Evolutionary conservation across 768 basidiomycete genomes (phyloP).

Genomic region (Psilocybe tampanensis): DNA sequence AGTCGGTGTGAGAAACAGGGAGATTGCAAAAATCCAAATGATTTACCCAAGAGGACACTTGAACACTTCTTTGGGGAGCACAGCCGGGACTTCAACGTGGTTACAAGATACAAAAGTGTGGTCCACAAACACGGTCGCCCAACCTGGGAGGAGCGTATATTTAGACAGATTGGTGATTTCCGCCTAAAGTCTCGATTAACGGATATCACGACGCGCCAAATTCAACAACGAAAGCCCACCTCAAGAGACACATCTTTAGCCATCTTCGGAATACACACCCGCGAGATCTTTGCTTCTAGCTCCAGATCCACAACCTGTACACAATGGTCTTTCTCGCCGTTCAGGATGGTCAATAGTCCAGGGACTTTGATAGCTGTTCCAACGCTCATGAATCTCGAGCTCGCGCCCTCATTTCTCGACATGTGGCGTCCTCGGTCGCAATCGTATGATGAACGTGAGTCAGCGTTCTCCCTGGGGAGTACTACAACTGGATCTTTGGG

Average conservation of each 20-base stretch:
- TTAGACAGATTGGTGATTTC: conserved; percentile 40
- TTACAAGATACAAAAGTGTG: conserved; percentile 41
- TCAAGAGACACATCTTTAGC: conserved; percentile 31
- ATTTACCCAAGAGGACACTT: conserved; percentile 41
- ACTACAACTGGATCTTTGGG: neutral
- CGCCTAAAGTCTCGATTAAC: conserved; percentile 25
- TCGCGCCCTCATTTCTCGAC: too few relatives aligned
- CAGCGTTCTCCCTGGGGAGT: too few relatives aligned
- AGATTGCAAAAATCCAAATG: neutral
- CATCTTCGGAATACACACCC: conserved; percentile 40
- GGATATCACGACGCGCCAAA: neutral
- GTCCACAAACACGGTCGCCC: conserved; percentile 39
- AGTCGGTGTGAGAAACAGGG: neutral
- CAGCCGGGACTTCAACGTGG: conserved; percentile 27
- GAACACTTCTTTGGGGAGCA: conserved; percentile 39
- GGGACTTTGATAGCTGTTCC: conserved; percentile 36
- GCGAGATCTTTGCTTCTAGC: conserved; percentile 34
- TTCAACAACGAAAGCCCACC: conserved; percentile 16
- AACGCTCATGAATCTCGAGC: too few relatives aligned
- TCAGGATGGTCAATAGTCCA: conserved; percentile 32
- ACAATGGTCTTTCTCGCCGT: conserved; percentile 29
- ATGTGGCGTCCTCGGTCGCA: too few relatives aligned
- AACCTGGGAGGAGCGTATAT: conserved; percentile 35
- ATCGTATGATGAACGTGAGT: too few relatives aligned
- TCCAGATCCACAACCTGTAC: conserved; percentile 34